Conservation (phyloP, 345 rosid genomes). For the Citropsis articulata region DNA sequence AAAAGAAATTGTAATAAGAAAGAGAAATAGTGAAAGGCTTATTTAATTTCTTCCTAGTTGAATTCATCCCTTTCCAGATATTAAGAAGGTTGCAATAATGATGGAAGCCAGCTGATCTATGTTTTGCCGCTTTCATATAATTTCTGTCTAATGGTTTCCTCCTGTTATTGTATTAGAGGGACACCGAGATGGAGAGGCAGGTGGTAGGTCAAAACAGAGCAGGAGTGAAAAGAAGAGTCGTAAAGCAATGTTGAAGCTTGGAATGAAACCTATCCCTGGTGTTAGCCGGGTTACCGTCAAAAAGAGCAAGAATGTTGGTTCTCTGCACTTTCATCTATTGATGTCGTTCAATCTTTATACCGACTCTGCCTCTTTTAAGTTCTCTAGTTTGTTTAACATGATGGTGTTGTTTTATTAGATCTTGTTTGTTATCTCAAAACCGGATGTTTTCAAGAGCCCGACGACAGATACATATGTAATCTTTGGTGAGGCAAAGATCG, state of each 20-base stretch:
- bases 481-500: neutral
- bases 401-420: neutral
- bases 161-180: neutral
- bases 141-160: neutral
- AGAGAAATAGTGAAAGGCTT: neutral
- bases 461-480: neutral
- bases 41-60: neutral
- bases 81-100: neutral
- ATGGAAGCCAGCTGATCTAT: neutral
- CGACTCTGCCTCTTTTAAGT: neutral
- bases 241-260: conserved; percentile 5
- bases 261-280: conserved; percentile 1
- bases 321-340: neutral
- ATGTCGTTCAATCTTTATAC: neutral
- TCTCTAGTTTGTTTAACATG: neutral
- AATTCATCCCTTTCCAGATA: neutral
- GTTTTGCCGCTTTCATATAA: neutral
- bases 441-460: conserved; percentile 3
- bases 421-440: neutral
- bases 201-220: conserved; percentile 1
- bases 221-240: conserved; percentile 5
- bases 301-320: conserved; percentile 3
- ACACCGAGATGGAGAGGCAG: neutral
- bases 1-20: neutral
- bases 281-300: neutral